These are phyloP conservation scores for Panicum virgatum DNA, from an alignment of 202 grass and related monocot species.

Conservation along the genomic window DNA sequence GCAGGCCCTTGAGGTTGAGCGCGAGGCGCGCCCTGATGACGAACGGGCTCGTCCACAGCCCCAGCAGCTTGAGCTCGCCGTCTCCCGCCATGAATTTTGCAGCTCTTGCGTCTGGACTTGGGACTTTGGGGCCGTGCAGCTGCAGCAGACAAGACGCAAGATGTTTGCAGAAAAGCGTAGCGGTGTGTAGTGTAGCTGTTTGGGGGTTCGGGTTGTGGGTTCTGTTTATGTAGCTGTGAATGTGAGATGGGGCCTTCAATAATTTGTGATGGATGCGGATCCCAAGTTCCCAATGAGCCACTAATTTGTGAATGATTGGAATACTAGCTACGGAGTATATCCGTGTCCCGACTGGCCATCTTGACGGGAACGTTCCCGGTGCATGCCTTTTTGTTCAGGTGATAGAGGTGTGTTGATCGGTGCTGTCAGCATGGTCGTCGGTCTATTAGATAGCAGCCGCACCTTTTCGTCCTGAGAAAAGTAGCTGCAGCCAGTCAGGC, in stretches of 20 bases:
- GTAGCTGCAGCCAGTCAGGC: too few relatives aligned
- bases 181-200: not conserved
- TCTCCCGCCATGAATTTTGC: conserved; percentile 35
- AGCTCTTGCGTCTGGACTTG: not conserved
- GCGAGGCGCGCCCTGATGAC: conserved; percentile 35
- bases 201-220: not conserved
- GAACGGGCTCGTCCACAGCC: conserved; percentile 45
- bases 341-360: not conserved
- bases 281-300: too few relatives aligned
- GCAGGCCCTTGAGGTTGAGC: conserved; percentile 53
- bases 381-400: not conserved
- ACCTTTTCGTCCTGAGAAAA: not conserved
- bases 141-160: not conserved
- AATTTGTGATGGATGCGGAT: too few relatives aligned
- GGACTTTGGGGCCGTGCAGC: too few relatives aligned
- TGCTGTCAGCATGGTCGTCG: conserved; percentile 15
- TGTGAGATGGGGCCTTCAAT: not conserved
- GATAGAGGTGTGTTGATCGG: not conserved
- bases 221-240: not conserved
- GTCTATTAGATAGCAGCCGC: not conserved
- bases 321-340: not conserved
- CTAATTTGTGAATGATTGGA: not conserved
- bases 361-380: not conserved
- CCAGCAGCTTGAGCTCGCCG: conserved; percentile 60
- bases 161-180: not conserved